These are phyloP conservation scores for Penicillium longicatenatum DNA, from an alignment of 495 filamentous ascomycete species.

Conservation along the genomic window DNA sequence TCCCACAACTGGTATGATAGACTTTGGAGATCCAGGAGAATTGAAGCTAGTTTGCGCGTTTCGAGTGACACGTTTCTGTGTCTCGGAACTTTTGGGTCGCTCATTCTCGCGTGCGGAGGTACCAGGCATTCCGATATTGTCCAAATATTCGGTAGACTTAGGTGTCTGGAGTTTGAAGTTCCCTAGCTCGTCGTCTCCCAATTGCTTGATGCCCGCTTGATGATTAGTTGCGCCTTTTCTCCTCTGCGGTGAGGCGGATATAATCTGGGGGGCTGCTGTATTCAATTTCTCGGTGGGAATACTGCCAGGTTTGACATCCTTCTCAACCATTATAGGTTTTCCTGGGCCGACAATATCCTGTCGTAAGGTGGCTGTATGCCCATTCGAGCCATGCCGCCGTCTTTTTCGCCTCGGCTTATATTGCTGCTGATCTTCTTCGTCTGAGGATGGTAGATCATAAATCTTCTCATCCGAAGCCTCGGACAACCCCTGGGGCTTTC, in stretches of 20 bases:
- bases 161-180: neutral
- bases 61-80: neutral
- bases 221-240: neutral
- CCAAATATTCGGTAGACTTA: neutral
- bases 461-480: constrained; percentile 14
- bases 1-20: neutral
- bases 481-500: neutral
- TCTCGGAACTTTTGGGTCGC: neutral
- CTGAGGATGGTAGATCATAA: constrained; percentile 44
- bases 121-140: neutral
- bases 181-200: neutral
- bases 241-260: neutral
- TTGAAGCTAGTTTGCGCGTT: neutral
- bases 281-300: neutral
- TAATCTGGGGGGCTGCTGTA: neutral
- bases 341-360: neutral
- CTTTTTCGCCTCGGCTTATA: constrained; percentile 18
- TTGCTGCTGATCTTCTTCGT: constrained; percentile 28
- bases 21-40: neutral
- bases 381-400: constrained; percentile 13
- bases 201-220: neutral
- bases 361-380: neutral
- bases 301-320: neutral
- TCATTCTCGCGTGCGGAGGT: neutral
- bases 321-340: neutral